Conservation (phyloP, 2,329 filamentous ascomycete genomes). For the Metarhizium guizhouense region DNA sequence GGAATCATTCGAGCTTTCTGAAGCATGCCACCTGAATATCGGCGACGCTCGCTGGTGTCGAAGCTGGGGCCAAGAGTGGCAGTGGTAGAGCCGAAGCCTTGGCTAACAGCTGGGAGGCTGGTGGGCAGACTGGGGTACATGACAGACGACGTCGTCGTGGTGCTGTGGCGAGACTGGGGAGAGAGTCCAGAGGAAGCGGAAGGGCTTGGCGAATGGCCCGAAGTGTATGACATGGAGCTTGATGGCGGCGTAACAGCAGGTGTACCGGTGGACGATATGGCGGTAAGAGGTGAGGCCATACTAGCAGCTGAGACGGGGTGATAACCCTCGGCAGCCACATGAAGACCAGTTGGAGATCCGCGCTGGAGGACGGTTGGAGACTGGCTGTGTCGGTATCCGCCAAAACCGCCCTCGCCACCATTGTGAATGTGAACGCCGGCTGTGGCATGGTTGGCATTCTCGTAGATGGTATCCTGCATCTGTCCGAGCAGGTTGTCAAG, state of each 20-base stretch:
- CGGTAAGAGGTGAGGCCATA: constrained; percentile 52
- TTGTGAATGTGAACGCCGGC: constrained; percentile 70
- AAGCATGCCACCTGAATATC: constrained; percentile 59
- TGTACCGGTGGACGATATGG: constrained; percentile 56
- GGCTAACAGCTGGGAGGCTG: constrained; percentile 51
- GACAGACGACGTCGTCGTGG: constrained; percentile 47
- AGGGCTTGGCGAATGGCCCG: constrained; percentile 64
- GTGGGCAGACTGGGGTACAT: constrained; percentile 63
- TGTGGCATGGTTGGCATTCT: constrained; percentile 76
- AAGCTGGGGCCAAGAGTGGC: constrained; percentile 63
- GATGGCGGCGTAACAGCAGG: constrained; percentile 70
- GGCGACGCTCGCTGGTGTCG: constrained; percentile 52
- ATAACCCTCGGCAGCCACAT: constrained; percentile 26
- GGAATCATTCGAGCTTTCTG: constrained; percentile 45
- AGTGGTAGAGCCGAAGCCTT: constrained; percentile 60
- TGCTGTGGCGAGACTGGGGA: constrained; percentile 53
- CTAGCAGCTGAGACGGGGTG: constrained; percentile 41
- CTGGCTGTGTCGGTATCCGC: constrained; percentile 49
- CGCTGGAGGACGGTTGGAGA: constrained; percentile 38
- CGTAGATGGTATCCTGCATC: constrained; percentile 93
- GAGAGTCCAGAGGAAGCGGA: constrained; percentile 60
- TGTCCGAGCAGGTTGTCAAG: constrained; percentile 94
- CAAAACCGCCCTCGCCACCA: constrained; percentile 56
- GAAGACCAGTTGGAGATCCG: constrained; percentile 21
- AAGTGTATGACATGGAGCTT: constrained; percentile 67